Evolutionary conservation across 1,139 yeast genomes (phyloP), one percentile per base, ranked within the genome.

Genomic region (Debaryomycetaceae sp.): DNA sequence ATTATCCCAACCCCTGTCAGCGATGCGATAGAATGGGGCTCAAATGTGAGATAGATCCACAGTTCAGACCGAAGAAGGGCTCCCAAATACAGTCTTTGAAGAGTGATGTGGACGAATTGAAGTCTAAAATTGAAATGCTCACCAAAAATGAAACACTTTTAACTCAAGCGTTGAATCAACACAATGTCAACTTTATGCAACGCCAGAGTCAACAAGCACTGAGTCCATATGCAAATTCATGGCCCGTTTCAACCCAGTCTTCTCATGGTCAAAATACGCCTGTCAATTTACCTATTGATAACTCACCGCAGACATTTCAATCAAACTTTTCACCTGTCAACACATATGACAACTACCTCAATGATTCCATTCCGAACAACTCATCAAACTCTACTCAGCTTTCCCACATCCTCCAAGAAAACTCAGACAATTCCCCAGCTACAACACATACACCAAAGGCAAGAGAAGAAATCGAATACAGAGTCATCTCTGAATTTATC

Each of bases 1-100:
- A 85, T 49, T 86, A 79, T 54, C 97, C 97, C 1, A 73, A 75
- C 11, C 88, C 97, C 0, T 91, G 97, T 62, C 78, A 85, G 31
- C 67, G 97, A 47, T 91, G 97, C 64, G 85, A 81, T 41, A 74
- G 85, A 57, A 85, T 87, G 87, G 84, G 82, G 2, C 72, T 90
- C 37, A 78, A 77, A 48, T 91, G 98, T 69, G 91, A 87, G 55
- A 87, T 91, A 34, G 97, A 91, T 60, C 97, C 97, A 0, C 85
- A 85, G 54, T 91, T 89, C 63, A 78, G 91, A 57, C 97, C 97
- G 4, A 85, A 87, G 57, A 90, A 89, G 63, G 97, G 97, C 0
- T 85, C 93, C 3, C 97, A 89, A 63, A 84, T 90, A 37, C 96
- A 89, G 57, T 77, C 85, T 41, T 70, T 90, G 55, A 79, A 90